A percentile compares a stretch with the other conserved stretches of the same genome.
These are phyloP conservation scores for Pelargonium australe DNA, from an alignment of 441 rosid genomes.

Conservation along the genomic window DNA sequence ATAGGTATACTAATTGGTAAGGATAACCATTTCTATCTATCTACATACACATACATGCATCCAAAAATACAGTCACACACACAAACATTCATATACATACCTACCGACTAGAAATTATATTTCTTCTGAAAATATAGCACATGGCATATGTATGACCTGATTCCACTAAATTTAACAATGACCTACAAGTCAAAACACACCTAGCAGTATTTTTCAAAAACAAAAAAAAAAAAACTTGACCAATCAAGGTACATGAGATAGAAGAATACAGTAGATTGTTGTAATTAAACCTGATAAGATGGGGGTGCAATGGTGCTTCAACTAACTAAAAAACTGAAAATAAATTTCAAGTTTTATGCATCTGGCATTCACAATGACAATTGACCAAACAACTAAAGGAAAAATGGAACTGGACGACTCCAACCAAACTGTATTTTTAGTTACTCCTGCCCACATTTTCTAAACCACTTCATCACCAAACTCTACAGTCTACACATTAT, in stretches of 20 bases:
- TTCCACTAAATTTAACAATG: neutral
- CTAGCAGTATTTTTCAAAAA: neutral
- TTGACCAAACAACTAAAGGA: neutral
- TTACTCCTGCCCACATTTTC: neutral
- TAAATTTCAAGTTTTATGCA: neutral
- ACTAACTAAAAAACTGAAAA: neutral
- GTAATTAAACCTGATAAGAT: neutral
- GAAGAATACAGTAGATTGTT: neutral
- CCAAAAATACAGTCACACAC: neutral
- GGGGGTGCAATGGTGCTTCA: neutral
- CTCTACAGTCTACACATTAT: neutral
- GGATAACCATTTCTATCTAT: neutral
- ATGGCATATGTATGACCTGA: neutral
- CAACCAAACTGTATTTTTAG: neutral
- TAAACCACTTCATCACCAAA: neutral
- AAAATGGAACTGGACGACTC: neutral
- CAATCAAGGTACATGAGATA: neutral
- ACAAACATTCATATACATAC: neutral
- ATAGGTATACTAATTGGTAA: neutral
- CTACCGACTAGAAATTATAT: neutral
- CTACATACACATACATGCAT: neutral
- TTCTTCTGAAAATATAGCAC: neutral
- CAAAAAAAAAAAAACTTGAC: neutral
- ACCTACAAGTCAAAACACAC: neutral
- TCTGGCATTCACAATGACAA: neutral